A percentile compares a stretch with the other conserved stretches of the same genome.
phyloP scores from a whole-genome alignment of 2,329 filamentous ascomycete genomes.

The Colletotrichum abscissum region DNA sequence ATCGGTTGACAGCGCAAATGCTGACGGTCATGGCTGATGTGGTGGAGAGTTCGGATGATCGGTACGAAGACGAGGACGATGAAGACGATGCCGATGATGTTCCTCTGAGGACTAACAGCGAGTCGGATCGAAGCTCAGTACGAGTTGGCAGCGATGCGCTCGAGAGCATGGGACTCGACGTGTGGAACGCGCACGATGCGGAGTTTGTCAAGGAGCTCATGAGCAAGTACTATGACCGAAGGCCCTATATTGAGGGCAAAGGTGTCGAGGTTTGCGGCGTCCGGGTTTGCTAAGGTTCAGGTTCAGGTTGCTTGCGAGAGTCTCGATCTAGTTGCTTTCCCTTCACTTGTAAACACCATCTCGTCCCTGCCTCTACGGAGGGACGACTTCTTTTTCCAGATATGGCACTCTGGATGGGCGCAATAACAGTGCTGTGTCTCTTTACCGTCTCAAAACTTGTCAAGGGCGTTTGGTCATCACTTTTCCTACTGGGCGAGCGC shows the following conservation, averaged over 20 bases:
- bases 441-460: not conserved
- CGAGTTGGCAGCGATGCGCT: slow-evolving; percentile 73
- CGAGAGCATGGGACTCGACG: slow-evolving; percentile 79
- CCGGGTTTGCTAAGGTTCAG: slow-evolving; percentile 67
- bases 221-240: slow-evolving; percentile 73
- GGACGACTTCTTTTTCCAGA: not conserved
- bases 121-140: slow-evolving; percentile 51
- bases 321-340: not conserved
- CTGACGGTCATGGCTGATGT: slow-evolving; percentile 72
- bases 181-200: slow-evolving; percentile 79
- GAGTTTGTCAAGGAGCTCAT: slow-evolving; percentile 73
- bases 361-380: not conserved
- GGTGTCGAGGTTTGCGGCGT: slow-evolving; percentile 82
- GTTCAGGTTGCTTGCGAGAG: not conserved
- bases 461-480: slow-evolving; percentile 7
- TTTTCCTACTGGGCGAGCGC: not conserved
- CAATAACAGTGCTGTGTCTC: not conserved
- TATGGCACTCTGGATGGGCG: not conserved
- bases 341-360: not conserved
- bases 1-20: slow-evolving; percentile 76
- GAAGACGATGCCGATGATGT: slow-evolving; percentile 45
- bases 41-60: slow-evolving; percentile 61
- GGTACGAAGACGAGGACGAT: slow-evolving; percentile 52
- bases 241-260: slow-evolving; percentile 73
- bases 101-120: slow-evolving; percentile 39